Evolutionary conservation across 495 filamentous ascomycete species (phyloP), one percentile per base, ranked within the genome.

Genomic region (Lepidopterella palustris): DNA sequence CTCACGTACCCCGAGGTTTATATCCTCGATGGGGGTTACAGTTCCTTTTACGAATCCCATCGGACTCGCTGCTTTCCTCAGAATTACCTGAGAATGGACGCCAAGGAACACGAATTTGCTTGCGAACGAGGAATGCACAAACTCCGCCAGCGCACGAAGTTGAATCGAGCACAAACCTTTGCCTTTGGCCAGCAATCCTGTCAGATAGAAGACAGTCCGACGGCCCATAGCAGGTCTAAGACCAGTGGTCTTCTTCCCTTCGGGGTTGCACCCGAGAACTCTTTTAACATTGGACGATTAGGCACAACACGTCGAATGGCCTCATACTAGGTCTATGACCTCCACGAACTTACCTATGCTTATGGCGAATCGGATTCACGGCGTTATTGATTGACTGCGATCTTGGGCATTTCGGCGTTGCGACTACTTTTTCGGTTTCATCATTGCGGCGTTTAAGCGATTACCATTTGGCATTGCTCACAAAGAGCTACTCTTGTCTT

Each of bases 1-100:
- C 84, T 99, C 26, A 88, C 84, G 21, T 99, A 96, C 64, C 95
- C 95, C 0, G 95, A 99, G 65, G 81, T 97, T 53, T 99, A 97
- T 73, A 93, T 99, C 66, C 79, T 99, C 25, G 90, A 97, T 45
- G 95, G 95, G 45, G 95, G 95, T 21, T 99, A 99, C 73, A 95
- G 88, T 70, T 79, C 84, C 0, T 99, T 99, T 78, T 99, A 91
- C 74, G 70, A 79, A 13, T 76, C 87, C 53, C 82, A 96, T 70
- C 84, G 84, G 45, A 72, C 79, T 10, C 83, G 90, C 45, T 99
- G 95, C 76, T 89, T 83, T 57, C 93, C 93, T 8, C 92, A 95
- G 68, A 88, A 91, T 61, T 99, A 99, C 66, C 89, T 97, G 26
- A 89, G 92, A 72, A 99, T 99, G 95, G 85, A 81, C 53, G 87